Evolutionary conservation across 1,139 yeast genomes (phyloP).

Genomic region (Suhomyces yuchorum): DNA sequence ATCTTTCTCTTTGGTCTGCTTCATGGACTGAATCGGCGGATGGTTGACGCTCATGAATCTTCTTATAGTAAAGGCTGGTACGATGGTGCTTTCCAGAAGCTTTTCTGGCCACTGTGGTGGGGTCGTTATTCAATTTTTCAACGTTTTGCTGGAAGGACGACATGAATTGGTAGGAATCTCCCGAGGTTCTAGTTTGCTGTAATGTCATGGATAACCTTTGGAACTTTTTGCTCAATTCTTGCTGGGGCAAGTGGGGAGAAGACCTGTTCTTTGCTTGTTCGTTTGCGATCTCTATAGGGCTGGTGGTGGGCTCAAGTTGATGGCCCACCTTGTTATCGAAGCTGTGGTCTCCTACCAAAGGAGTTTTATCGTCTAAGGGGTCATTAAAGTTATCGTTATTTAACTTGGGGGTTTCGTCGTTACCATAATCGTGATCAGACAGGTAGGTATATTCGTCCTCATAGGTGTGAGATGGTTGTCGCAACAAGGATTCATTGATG

Average conservation of each 20-base stretch:
- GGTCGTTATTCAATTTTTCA: slow-evolving; percentile 23
- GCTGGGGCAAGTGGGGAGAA: slow-evolving; percentile 34
- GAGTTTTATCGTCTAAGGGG: slow-evolving; percentile 33
- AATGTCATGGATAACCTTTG: slow-evolving; percentile 44
- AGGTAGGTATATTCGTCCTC: slow-evolving; percentile 14
- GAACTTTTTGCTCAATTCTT: slow-evolving; percentile 40
- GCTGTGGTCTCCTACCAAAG: slow-evolving; percentile 24
- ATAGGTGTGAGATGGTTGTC: slow-evolving; percentile 19
- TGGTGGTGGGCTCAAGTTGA: slow-evolving; percentile 17
- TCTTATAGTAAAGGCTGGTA: slow-evolving; percentile 39
- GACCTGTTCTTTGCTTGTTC: slow-evolving; percentile 6
- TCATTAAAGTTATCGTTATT: slow-evolving; percentile 14
- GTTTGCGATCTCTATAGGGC: slow-evolving; percentile 1
- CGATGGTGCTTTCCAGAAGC: slow-evolving; percentile 17
- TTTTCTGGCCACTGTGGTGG: slow-evolving; percentile 11
- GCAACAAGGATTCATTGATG: slow-evolving; percentile 35
- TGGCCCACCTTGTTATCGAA: slow-evolving; percentile 18
- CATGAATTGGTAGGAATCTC: slow-evolving; percentile 46
- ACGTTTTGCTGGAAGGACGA: slow-evolving; percentile 45
- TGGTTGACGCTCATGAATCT: slow-evolving; percentile 23
- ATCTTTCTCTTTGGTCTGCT: not conserved
- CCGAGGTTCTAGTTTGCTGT: slow-evolving; percentile 38
- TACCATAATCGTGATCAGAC: slow-evolving; percentile 18
- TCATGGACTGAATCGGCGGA: not conserved
- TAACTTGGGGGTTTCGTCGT: slow-evolving; percentile 37